Evolutionary conservation across 2,329 filamentous ascomycete genomes (phyloP), one percentile per base, ranked within the genome.

Genomic region (Gremmenia infestans): DNA sequence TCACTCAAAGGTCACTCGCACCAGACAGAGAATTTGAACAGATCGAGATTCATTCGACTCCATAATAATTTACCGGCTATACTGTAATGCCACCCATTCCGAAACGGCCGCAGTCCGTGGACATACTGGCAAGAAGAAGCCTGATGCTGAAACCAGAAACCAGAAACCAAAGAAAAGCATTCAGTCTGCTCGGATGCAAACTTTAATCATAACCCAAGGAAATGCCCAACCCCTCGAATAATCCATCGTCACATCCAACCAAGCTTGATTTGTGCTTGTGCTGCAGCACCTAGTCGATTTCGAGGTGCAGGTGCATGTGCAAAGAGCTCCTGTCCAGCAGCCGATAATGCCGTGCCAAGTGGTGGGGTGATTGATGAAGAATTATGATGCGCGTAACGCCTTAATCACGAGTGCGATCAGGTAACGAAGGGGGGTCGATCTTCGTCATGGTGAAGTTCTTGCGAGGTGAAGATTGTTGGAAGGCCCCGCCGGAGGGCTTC

Each of bases 401-500:
- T 25, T 43, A 43, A 54, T 46, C 45, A 32, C 19, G 36, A 36
- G 28, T 32, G 9, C 28, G 28, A 32, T 48, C 50, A 35, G n/a
- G 32, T 3, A 57, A 56, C 56, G 52, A 57, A 51, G 50, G 58
- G 35, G 55, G 54, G 62, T 43, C 60, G 57, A 49, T 14, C 55
- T 57, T 56, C 54, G 55, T 56, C 58, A 50, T 28, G 40, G 37
- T 45, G 40, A 28, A 8, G 22, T 12, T 37, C 19, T 42, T 23
- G 17, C 28, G 35, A 42, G 1, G 37, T 19, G 32, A 39, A 14
- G 7, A 15, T 28, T 7, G 25, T 25, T 28, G 32, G 39, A 47
- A 22, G 40, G 14, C 48, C 42, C 55, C 42, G 28, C 48, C 14
- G 4, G 51, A 47, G 42, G 8, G 39, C 8, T 48, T 74, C 90